Evolutionary conservation across 140 eudicot species (phyloP), one percentile per base, ranked within the genome.

Genomic region (Stevia rebaudiana): DNA sequence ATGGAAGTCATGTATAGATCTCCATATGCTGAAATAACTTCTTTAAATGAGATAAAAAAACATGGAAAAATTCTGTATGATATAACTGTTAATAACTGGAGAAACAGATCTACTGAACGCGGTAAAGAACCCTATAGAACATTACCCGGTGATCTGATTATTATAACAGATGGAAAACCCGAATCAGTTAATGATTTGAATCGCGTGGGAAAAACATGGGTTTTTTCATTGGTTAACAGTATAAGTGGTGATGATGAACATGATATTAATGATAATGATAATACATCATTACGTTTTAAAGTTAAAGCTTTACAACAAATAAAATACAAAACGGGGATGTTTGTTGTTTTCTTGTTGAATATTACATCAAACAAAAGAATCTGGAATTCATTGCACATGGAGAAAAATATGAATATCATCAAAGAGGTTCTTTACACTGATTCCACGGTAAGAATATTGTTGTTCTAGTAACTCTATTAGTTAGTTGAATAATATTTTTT

Each of bases 131-230:
- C 82, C 12, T 83, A 83, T 63, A 69, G 65, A 37, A 79, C 82
- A 1, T 74, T 84, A 76, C 95, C 88, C 0, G 92, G 86, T 52
- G 95, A 87, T 81, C 6, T 87, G 13, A 61, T 79, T 30, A 51
- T 80, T n/a, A 23, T 81, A 19, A 67, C 73, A 4, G 75, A 79
- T 31, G 49, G 43, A 28, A 75, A 63, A 65, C 86, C 88, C 9
- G 81, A 74, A 74, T 50, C 61, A 2, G 36, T 51, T 36, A 10
- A 40, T 22, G 82, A 79, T 43, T 73, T 77, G 36, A 65, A 75
- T 53, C 59, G 55, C 3, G 63, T 16, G 47, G 82, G 79, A 22
- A 71, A 67, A 23, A 65, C 48, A 0, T 79, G 81, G 81, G 30
- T 46, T 63, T 61, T 83, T 75, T 82, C 79, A 8, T 31, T 55